These are phyloP conservation scores for Suhomyces vadensis DNA, from an alignment of 805 yeast species.

Conservation along the genomic window DNA sequence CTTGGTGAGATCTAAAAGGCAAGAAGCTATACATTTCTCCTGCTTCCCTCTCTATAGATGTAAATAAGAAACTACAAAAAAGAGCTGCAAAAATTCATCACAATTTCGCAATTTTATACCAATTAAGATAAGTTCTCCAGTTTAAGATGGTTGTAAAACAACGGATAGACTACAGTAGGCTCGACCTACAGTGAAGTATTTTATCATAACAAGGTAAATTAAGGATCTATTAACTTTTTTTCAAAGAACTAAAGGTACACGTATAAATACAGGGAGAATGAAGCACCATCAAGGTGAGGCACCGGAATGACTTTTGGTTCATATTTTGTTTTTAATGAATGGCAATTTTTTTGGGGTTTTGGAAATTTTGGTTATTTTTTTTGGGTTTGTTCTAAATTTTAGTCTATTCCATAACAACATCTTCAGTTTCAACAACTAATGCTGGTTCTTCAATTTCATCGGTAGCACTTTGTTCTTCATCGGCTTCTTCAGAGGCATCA, in stretches of 20 bases:
- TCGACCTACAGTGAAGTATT: neutral
- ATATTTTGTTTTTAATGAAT: neutral
- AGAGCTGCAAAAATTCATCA: too few species aligned
- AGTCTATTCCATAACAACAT: slow-evolving; percentile 5
- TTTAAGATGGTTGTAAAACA: too few species aligned
- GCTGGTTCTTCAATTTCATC: slow-evolving; percentile 13
- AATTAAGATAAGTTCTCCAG: too few species aligned
- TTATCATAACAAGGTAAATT: slow-evolving; percentile 1
- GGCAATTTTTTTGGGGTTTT: neutral
- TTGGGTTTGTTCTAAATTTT: neutral
- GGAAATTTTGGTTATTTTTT: neutral
- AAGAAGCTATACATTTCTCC: too few species aligned
- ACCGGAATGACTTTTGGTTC: slow-evolving; percentile 2
- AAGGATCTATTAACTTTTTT: slow-evolving; percentile 2
- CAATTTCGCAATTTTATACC: too few species aligned
- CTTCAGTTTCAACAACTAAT: slow-evolving; percentile 7
- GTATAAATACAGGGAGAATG: neutral
- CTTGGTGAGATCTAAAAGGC: too few species aligned
- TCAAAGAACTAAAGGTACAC: slow-evolving; percentile 1
- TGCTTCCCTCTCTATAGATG: too few species aligned
- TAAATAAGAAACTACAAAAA: too few species aligned
- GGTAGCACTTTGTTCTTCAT: slow-evolving; percentile 11
- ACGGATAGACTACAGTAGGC: too few species aligned
- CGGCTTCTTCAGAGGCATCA: slow-evolving; percentile 10
- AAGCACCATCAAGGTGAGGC: slow-evolving; percentile 7